Evolutionary conservation across 371 early-diverging fungal species (phyloP).

Genomic region (Smittium culicis): DNA sequence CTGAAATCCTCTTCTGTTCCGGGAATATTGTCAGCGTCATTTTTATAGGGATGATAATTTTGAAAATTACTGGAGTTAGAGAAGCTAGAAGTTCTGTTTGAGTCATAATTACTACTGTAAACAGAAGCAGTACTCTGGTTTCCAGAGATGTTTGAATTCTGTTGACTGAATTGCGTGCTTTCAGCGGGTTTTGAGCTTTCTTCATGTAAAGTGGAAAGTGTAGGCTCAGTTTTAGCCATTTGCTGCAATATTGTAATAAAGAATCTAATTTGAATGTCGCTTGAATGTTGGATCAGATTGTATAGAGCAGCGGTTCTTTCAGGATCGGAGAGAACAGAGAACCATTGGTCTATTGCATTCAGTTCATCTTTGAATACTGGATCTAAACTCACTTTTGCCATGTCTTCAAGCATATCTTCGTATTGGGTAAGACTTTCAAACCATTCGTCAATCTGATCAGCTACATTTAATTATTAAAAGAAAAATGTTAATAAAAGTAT

Average conservation of each 20-base stretch:
- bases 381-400: conserved; percentile 84
- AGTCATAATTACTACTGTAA: not conserved
- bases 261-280: conserved; percentile 79
- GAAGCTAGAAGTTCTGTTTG: not conserved
- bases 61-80: not conserved
- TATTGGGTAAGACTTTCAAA: conserved; percentile 79
- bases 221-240: conserved; percentile 66
- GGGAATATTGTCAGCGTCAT: not conserved
- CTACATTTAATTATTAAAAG: no score
- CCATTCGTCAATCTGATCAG: conserved; percentile 74
- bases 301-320: conserved; percentile 86
- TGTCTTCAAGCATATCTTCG: conserved; percentile 78
- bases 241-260: conserved; percentile 81
- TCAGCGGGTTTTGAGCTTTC: conserved; percentile 14
- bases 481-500: no score
- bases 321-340: conserved; percentile 69
- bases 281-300: conserved; percentile 72
- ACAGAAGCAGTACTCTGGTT: not conserved
- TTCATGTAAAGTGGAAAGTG: conserved; percentile 7
- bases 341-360: conserved; percentile 88
- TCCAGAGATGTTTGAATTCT: not conserved
- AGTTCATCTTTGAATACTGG: conserved; percentile 86
- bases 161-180: not conserved
- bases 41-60: not conserved
- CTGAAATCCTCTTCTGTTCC: not conserved